phyloP scores from a whole-genome alignment of 768 basidiomycete species.

The Atractiella rhizophila region DNA sequence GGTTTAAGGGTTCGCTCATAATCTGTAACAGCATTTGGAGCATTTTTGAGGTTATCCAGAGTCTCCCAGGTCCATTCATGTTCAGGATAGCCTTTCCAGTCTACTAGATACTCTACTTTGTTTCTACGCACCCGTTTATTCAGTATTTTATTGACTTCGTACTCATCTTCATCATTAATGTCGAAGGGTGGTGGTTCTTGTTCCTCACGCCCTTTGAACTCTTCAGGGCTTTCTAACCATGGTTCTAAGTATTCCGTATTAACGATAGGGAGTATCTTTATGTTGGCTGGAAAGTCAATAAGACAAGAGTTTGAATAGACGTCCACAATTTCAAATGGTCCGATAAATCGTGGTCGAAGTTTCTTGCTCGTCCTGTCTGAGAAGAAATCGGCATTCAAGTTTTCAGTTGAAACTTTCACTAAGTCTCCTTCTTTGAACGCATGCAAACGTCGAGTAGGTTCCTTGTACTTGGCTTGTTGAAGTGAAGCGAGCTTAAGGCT shows the following conservation, averaged over 20 bases:
- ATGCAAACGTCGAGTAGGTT: too few relatives aligned
- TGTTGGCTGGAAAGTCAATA: constrained; percentile 20
- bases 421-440: too few relatives aligned
- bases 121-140: background rate
- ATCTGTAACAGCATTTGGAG: too few relatives aligned
- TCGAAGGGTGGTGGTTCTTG: background rate
- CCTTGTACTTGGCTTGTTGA: too few relatives aligned
- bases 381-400: too few relatives aligned
- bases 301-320: constrained; percentile 18
- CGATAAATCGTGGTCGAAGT: too few relatives aligned
- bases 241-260: constrained; percentile 20
- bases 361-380: too few relatives aligned
- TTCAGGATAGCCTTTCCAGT: background rate
- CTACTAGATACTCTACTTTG: background rate
- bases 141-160: background rate
- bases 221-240: constrained; percentile 19
- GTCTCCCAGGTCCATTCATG: background rate
- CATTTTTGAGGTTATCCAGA: too few relatives aligned
- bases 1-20: too few relatives aligned
- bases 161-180: background rate
- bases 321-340: too few relatives aligned
- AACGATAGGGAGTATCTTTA: constrained; percentile 25
- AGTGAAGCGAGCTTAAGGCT: too few relatives aligned
- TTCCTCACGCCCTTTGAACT: background rate
- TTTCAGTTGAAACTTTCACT: too few relatives aligned